phyloP scores from a whole-genome alignment of 2,329 filamentous ascomycete species.

The Dothideomycetes sp. region DNA sequence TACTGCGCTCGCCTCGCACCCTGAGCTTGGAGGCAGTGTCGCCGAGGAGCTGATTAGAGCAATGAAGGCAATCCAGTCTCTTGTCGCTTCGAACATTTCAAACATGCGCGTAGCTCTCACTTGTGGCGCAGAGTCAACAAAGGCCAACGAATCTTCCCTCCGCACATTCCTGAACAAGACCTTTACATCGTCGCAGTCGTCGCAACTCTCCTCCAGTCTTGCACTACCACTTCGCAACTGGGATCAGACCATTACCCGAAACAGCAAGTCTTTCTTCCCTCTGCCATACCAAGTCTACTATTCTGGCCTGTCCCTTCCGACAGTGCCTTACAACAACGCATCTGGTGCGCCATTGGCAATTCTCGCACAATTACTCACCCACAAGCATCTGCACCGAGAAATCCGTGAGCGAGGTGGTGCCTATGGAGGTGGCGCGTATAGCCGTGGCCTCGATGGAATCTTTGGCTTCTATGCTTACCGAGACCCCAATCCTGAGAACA shows the following conservation, averaged over 20 bases:
- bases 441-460: conserved; percentile 65
- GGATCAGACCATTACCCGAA: conserved; percentile 17
- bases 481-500: conserved; percentile 88
- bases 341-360: conserved; percentile 75
- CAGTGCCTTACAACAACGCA: conserved; percentile 68
- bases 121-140: conserved; percentile 64
- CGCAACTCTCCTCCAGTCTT: conserved; percentile 11
- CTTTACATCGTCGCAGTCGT: conserved; percentile 2
- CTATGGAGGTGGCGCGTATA: conserved; percentile 85
- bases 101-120: conserved; percentile 73
- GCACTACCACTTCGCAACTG: conserved; percentile 19
- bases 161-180: conserved; percentile 50
- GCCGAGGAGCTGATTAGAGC: conserved; percentile 39
- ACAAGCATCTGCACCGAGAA: conserved; percentile 94
- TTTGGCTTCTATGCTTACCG: conserved; percentile 97
- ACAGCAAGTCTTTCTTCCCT: conserved; percentile 73
- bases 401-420: conserved; percentile 96
- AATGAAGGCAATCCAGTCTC: conserved; percentile 71
- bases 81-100: conserved; percentile 56
- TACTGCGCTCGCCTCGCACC: conserved; percentile 64
- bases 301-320: conserved; percentile 69
- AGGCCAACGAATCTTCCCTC: conserved; percentile 59
- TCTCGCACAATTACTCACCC: conserved; percentile 81
- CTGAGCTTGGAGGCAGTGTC: conserved; percentile 65
- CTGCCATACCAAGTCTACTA: conserved; percentile 97